A percentile compares a stretch with the other conserved stretches of the same genome.
phyloP scores from a whole-genome alignment of 306 rosid genomes.

The Astragalus membranaceus region DNA sequence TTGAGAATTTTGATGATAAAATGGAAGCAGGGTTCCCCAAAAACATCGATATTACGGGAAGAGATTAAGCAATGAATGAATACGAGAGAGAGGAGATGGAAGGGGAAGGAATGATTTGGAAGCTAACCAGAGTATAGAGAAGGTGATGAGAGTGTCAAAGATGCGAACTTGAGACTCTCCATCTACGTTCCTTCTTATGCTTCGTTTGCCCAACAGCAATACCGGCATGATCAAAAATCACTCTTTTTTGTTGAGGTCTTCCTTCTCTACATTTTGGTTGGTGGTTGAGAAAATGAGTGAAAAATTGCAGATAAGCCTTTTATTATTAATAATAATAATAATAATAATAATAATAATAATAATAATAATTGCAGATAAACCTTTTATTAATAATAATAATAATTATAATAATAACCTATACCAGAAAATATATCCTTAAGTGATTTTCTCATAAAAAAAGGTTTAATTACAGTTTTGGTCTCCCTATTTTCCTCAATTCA shows the following conservation, averaged over 20 bases:
- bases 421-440: too few species aligned
- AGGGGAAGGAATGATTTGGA: background rate
- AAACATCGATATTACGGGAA: too few species aligned
- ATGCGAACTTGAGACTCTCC: slow-evolving; percentile 25
- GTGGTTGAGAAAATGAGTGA: slow-evolving; percentile 6
- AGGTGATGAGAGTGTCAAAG: slow-evolving; percentile 1
- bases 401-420: too few species aligned
- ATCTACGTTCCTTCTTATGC: background rate
- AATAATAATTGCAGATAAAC: too few species aligned
- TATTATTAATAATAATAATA: too few species aligned
- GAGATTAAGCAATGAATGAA: background rate
- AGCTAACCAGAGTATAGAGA: slow-evolving; percentile 16
- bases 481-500: too few species aligned
- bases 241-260: background rate
- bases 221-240: background rate
- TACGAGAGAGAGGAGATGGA: background rate
- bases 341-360: too few species aligned
- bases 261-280: too few species aligned
- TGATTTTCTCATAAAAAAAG: too few species aligned
- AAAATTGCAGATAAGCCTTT: background rate
- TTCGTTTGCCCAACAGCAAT: background rate
- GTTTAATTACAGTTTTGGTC: too few species aligned
- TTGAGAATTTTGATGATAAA: background rate
- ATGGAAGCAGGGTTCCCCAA: background rate
- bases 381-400: too few species aligned